These are phyloP conservation scores for Oryza glumipatula DNA, from an alignment of 176 grass and related monocot species.

Conservation along the genomic window DNA sequence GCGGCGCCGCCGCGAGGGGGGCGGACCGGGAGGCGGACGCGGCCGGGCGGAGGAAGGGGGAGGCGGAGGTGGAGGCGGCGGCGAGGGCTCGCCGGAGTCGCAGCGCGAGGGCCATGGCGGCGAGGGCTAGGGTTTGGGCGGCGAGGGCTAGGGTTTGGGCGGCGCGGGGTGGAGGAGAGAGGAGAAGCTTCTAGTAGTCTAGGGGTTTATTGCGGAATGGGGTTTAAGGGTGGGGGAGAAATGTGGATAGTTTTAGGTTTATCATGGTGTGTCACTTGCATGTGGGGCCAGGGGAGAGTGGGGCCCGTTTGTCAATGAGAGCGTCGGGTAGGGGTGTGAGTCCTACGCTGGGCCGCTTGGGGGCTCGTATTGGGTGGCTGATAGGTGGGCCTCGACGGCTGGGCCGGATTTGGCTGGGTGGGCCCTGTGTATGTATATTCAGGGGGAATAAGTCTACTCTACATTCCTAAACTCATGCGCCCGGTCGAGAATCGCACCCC, in stretches of 20 bases:
- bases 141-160: slow-evolving; percentile 43
- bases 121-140: slow-evolving; percentile 45
- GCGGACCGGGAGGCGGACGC: neutral
- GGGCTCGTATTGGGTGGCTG: neutral
- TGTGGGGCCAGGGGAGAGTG: neutral
- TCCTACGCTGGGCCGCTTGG: too few relatives aligned
- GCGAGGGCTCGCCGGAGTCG: slow-evolving; percentile 69
- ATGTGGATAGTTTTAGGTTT: neutral
- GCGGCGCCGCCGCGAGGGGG: slow-evolving; percentile 11
- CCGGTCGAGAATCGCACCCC: too few relatives aligned
- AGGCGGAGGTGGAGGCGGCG: slow-evolving; percentile 49
- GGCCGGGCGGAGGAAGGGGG: slow-evolving; percentile 34
- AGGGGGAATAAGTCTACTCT: too few relatives aligned
- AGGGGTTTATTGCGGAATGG: slow-evolving; percentile 11
- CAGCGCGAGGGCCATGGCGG: slow-evolving; percentile 72
- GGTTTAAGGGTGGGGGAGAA: neutral
- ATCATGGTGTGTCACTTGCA: neutral
- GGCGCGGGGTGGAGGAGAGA: neutral
- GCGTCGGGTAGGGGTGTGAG: too few relatives aligned
- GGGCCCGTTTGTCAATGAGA: too few relatives aligned
- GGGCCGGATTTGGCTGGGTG: too few relatives aligned
- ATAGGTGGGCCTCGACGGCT: neutral
- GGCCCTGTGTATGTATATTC: too few relatives aligned
- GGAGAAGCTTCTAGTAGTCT: slow-evolving; percentile 41
- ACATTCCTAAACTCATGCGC: too few relatives aligned